Conservation (phyloP, 257 asterid genomes). For the Solanum medicagineum region DNA sequence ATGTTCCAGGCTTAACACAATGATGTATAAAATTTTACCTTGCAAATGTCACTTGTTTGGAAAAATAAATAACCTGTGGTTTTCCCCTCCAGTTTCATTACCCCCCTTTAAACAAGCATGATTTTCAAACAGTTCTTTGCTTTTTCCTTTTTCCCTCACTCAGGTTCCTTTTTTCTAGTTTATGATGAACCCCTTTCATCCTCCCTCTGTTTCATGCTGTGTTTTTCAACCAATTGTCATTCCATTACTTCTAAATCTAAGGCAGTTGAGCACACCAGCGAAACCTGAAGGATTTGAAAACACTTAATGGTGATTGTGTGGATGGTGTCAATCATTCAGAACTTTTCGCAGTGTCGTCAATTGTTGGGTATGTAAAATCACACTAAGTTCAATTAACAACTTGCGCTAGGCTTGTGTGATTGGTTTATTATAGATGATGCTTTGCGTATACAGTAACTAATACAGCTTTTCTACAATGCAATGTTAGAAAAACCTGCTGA, state of each 20-base stretch:
- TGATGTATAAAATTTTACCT: neutral
- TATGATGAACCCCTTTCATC: neutral
- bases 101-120: neutral
- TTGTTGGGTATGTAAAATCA: neutral
- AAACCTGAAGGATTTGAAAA: neutral
- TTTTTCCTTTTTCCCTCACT: neutral
- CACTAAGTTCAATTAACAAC: neutral
- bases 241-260: neutral
- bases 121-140: neutral
- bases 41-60: neutral
- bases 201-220: neutral
- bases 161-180: neutral
- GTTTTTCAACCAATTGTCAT: neutral
- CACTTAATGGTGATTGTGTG: neutral
- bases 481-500: neutral
- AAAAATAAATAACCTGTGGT: neutral
- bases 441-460: neutral
- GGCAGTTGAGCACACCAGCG: neutral
- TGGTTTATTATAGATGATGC: neutral
- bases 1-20: neutral
- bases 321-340: neutral
- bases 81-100: conserved; percentile 2
- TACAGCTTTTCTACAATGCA: neutral
- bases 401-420: neutral
- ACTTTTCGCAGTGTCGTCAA: neutral